Base-by-base conservation (phyloP, 2,329 filamentous ascomycete species). In the Aplosporella prunicola region DNA sequence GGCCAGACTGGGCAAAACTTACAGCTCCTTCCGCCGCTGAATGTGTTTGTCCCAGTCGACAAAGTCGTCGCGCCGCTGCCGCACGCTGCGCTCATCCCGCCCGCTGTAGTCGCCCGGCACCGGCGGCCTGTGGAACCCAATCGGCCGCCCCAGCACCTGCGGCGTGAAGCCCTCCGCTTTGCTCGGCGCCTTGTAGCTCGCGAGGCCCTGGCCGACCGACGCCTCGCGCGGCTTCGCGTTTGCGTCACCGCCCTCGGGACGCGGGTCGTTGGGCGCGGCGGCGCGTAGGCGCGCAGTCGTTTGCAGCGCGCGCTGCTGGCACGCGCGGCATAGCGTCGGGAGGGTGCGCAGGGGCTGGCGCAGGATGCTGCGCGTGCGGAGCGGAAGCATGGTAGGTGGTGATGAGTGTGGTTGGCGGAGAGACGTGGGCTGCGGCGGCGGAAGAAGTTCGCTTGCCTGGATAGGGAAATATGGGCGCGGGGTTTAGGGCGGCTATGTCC, bases 41-140 rank as follows among this genome's bases (percentile, higher is more conserved):
- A 95, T 62, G 56, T 96, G 88, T 59, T 85, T 88, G 41, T 91
- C 80, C 53, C 84, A 88, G 61, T 91, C 70, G 45, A 84, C 77
- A 55, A 93, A 86, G 55, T 94, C 87, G 45, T 84, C 77, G 26
- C 79, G 72, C 33, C 77, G 75, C 61, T 94, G 70, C 43, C 68
- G 67, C 44, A 82, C 58, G 1, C 78, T 71, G 26, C 88, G 77
- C 13, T 49, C 53, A 51, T 93, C 84, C 43, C 82, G 59, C 36
- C 87, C 87, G 2, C 78, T 80, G 62, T 96, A 95, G 58, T 96
- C 79, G 42, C 86, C 86, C 9, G 75, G 63, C 41, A 69, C 63
- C 0, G 91, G 91, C 2, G 87, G 82, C 24, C 74, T 63, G 9
- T 71, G 68, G 61, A 93, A 76, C 44, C 91, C 91, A 47, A 98